A percentile compares a stretch with the other conserved stretches of the same genome.
Conservation (phyloP, 176 grass and related monocot species). For the Raddia distichophylla region DNA sequence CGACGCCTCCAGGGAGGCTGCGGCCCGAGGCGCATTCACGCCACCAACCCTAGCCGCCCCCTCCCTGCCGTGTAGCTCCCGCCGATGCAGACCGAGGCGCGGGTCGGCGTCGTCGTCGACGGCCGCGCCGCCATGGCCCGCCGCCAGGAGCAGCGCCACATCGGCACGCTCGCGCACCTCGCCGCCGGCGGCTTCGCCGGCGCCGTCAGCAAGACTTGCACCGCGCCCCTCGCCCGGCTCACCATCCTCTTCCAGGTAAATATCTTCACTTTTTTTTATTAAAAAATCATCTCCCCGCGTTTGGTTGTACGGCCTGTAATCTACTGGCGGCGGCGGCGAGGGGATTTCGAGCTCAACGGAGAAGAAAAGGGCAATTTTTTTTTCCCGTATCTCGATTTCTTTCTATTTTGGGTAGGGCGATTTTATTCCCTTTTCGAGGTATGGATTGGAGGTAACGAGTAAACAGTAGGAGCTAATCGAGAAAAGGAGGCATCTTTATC, state of each 20-base stretch:
- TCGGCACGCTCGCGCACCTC: constrained; percentile 66
- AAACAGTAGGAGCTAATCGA: background rate
- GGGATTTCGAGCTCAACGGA: background rate
- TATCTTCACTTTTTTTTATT: background rate
- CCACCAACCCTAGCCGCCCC: constrained; percentile 10
- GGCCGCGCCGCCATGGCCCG: constrained; percentile 33
- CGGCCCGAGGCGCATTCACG: background rate
- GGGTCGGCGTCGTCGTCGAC: constrained; percentile 62
- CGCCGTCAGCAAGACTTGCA: constrained; percentile 94
- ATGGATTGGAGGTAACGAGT: background rate
- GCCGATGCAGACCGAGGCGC: constrained; percentile 72
- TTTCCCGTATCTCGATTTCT: background rate
- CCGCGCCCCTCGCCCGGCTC: constrained; percentile 82
- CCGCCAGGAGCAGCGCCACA: constrained; percentile 52
- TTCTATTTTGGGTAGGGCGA: background rate
- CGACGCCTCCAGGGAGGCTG: background rate
- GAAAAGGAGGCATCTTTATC: background rate
- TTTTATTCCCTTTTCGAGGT: background rate
- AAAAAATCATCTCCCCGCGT: background rate
- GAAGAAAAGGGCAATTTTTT: background rate
- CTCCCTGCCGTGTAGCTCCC: background rate
- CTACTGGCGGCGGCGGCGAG: background rate
- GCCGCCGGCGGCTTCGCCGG: constrained; percentile 73
- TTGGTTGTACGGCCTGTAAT: constrained; percentile 11
- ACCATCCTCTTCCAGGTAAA: constrained; percentile 93